Conservation (phyloP, 805 yeast genomes). For the Metschnikowia kunwiensis region DNA sequence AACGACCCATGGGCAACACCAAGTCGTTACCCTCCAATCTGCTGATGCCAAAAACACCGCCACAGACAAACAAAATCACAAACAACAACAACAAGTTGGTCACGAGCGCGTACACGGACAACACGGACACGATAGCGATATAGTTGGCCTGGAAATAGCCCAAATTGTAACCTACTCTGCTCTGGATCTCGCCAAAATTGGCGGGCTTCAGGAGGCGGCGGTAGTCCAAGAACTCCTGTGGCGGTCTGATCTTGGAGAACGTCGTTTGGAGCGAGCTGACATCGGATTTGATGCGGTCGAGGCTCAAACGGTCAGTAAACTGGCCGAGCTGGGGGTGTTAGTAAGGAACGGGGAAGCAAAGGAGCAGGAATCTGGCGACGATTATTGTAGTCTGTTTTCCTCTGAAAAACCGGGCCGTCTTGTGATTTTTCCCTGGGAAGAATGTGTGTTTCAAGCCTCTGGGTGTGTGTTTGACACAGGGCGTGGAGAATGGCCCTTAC, state of each 20-base stretch:
- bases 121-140: conserved; percentile 62
- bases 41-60: conserved; percentile 76
- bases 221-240: conserved; percentile 90
- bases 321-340: conserved; percentile 8
- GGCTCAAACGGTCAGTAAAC: conserved; percentile 22
- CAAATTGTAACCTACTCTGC: conserved; percentile 82
- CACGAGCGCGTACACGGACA: conserved; percentile 80
- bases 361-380: too few species aligned
- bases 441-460: background rate
- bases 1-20: conserved; percentile 65
- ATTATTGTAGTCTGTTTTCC: too few species aligned
- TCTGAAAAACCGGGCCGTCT: too few species aligned
- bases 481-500: too few species aligned
- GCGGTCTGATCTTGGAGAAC: conserved; percentile 74
- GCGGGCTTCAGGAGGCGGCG: conserved; percentile 88
- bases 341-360: too few species aligned
- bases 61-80: conserved; percentile 68
- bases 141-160: conserved; percentile 88
- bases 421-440: background rate
- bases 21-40: conserved; percentile 81
- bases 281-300: conserved; percentile 25
- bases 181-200: conserved; percentile 84
- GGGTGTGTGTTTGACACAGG: too few species aligned
- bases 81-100: conserved; percentile 83
- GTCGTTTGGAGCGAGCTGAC: conserved; percentile 52